Conservation (phyloP, 192 early-diverging fungal species). For the Pilobolus umbonatus region DNA sequence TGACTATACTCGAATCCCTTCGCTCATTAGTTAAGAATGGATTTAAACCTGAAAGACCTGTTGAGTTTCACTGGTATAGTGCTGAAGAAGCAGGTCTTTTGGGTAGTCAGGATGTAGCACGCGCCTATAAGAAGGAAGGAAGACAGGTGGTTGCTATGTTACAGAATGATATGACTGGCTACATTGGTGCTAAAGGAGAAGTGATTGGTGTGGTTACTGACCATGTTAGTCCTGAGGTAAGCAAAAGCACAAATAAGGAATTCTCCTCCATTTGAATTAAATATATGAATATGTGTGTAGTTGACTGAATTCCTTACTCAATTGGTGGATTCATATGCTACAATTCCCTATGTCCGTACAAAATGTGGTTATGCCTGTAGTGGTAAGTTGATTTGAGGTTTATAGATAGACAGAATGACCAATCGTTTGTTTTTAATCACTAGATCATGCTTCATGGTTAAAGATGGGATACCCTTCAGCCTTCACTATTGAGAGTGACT, state of each 20-base stretch:
- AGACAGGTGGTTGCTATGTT: conserved; percentile 70
- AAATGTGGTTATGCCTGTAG: conserved; percentile 79
- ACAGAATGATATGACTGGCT: conserved; percentile 92
- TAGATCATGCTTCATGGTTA: conserved; percentile 91
- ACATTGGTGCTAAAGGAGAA: conserved; percentile 53
- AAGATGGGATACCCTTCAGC: conserved; percentile 82
- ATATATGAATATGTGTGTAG: conserved; percentile 25
- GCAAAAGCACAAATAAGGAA: conserved; percentile 28
- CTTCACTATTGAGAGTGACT: conserved; percentile 75
- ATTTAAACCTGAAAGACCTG: conserved; percentile 67
- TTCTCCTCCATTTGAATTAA: conserved; percentile 37
- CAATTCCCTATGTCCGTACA: conserved; percentile 62
- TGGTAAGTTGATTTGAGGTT: background rate
- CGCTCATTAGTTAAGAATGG: conserved; percentile 62
- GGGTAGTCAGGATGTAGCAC: conserved; percentile 81
- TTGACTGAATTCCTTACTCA: conserved; percentile 48
- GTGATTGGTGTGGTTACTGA: conserved; percentile 81
- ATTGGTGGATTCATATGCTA: conserved; percentile 60
- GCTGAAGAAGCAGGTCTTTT: conserved; percentile 88
- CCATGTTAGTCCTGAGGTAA: conserved; percentile 59
- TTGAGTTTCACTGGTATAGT: conserved; percentile 97
- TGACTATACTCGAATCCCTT: conserved; percentile 88
- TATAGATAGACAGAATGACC: too few species aligned
- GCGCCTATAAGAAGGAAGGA: conserved; percentile 54
- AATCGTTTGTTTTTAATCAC: conserved; percentile 40